Conservation (phyloP, 2,329 filamentous ascomycete species). For the Elsinoe arachidis region DNA sequence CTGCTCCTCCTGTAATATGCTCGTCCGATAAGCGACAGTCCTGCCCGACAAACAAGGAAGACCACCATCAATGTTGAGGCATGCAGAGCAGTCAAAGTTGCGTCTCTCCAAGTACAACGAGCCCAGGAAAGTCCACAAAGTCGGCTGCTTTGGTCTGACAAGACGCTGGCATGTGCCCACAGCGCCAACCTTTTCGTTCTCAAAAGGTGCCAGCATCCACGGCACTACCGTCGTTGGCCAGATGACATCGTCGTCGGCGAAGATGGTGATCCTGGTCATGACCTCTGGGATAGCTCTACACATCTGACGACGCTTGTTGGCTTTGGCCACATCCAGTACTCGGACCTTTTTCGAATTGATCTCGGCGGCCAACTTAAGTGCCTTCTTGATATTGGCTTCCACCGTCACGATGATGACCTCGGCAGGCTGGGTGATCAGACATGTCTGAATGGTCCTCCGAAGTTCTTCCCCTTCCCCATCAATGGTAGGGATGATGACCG, state of each 20-base stretch:
- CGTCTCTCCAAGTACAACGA: conserved; percentile 86
- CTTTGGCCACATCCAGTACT: conserved; percentile 69
- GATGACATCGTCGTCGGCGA: conserved; percentile 92
- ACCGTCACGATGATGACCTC: conserved; percentile 83
- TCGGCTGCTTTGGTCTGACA: conserved; percentile 55
- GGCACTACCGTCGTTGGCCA: conserved; percentile 80
- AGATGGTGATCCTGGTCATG: conserved; percentile 73
- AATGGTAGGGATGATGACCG: conserved; percentile 87
- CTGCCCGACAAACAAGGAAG: conserved; percentile 95
- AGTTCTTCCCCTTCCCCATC: conserved; percentile 80
- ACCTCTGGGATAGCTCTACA: conserved; percentile 84
- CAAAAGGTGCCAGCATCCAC: conserved; percentile 90
- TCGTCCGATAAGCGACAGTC: conserved; percentile 82
- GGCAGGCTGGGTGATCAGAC: conserved; percentile 58
- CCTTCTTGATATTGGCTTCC: conserved; percentile 59
- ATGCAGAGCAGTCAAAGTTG: conserved; percentile 95
- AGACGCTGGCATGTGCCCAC: conserved; percentile 88
- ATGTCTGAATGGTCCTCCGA: conserved; percentile 69
- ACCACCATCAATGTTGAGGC: conserved; percentile 87
- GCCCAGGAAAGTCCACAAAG: conserved; percentile 80
- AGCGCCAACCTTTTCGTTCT: conserved; percentile 72
- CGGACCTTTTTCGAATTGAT: conserved; percentile 57
- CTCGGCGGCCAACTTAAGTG: conserved; percentile 43
- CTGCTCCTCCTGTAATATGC: conserved; percentile 74
- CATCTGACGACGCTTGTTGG: conserved; percentile 92